These are phyloP conservation scores for Dothidotthia symphoricarpi DNA, from an alignment of 2,329 filamentous ascomycete genomes.

Conservation along the genomic window DNA sequence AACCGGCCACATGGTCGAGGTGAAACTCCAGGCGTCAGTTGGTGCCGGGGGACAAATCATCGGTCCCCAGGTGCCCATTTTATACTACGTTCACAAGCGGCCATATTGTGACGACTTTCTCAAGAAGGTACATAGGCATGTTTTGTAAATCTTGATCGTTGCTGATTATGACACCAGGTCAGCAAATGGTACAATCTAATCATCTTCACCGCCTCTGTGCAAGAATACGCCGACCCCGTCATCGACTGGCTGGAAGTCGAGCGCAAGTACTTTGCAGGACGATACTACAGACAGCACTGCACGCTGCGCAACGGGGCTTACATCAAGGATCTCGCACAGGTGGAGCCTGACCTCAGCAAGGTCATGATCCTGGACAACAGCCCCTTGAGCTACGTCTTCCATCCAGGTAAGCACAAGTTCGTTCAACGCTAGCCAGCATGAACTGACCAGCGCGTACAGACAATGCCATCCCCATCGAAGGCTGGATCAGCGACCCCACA, in stretches of 20 bases:
- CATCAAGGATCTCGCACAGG: slow-evolving; percentile 94
- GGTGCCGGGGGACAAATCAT: slow-evolving; percentile 65
- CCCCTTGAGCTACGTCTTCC: slow-evolving; percentile 96
- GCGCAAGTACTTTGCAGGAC: slow-evolving; percentile 88
- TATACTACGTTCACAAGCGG: slow-evolving; percentile 98
- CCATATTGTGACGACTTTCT: slow-evolving; percentile 96
- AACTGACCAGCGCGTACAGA: slow-evolving; percentile 56
- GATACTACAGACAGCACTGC: slow-evolving; percentile 97
- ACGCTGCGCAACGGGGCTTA: slow-evolving; percentile 94
- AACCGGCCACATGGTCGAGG: slow-evolving; percentile 98
- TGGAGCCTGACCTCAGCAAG: slow-evolving; percentile 94
- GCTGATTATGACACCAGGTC: slow-evolving; percentile 54
- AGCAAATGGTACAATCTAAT: slow-evolving; percentile 99
- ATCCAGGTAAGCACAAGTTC: slow-evolving; percentile 68
- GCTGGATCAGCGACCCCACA: slow-evolving; percentile 98
- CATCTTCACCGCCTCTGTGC: slow-evolving; percentile 93
- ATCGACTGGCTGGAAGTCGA: slow-evolving; percentile 98
- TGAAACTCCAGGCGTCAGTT: slow-evolving; percentile 74
- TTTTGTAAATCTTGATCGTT: slow-evolving; percentile 2
- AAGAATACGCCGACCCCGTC: slow-evolving; percentile 97
- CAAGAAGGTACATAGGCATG: slow-evolving; percentile 62
- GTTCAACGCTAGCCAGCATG: slow-evolving; percentile 2
- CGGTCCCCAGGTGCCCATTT: slow-evolving; percentile 87
- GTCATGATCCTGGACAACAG: slow-evolving; percentile 99
- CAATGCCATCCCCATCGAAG: slow-evolving; percentile 98